Percentiles rank a stretch among this genome's conserved stretches.
Conservation (phyloP, 1,139 yeast genomes). For the Eremothecium cymbalariae region DNA sequence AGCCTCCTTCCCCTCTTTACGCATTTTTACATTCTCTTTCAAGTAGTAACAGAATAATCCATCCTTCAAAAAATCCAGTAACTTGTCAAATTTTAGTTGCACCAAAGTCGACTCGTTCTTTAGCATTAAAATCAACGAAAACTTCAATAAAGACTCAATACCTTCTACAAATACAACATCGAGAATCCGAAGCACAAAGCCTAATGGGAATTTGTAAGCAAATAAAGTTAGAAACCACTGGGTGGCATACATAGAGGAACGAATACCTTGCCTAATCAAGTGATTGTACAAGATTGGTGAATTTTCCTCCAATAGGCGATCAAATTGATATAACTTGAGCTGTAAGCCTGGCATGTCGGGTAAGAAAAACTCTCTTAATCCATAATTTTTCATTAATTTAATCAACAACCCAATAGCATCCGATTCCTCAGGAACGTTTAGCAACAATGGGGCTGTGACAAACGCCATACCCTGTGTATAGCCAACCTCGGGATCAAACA, state of each 20-base stretch:
- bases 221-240: conserved; percentile 95
- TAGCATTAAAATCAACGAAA: conserved; percentile 69
- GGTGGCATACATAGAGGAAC: conserved; percentile 88
- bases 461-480: conserved; percentile 98
- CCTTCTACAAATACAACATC: conserved; percentile 89
- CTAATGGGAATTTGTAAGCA: conserved; percentile 86
- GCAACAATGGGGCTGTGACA: conserved; percentile 71
- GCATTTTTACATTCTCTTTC: conserved; percentile 34
- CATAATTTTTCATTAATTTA: conserved; percentile 76
- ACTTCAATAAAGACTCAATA: conserved; percentile 68
- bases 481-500: conserved; percentile 88
- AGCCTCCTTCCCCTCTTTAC: conserved; percentile 7
- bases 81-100: conserved; percentile 59
- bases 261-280: conserved; percentile 72
- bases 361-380: conserved; percentile 63
- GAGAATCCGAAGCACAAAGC: conserved; percentile 70
- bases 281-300: conserved; percentile 52
- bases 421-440: conserved; percentile 64
- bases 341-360: conserved; percentile 95
- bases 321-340: conserved; percentile 78
- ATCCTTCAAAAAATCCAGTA: conserved; percentile 70
- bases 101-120: conserved; percentile 55
- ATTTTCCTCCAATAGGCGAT: conserved; percentile 55
- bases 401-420: conserved; percentile 82
- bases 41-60: conserved; percentile 65